phyloP scores from a whole-genome alignment of 805 yeast genomes.

The Teunomyces pallodes region DNA sequence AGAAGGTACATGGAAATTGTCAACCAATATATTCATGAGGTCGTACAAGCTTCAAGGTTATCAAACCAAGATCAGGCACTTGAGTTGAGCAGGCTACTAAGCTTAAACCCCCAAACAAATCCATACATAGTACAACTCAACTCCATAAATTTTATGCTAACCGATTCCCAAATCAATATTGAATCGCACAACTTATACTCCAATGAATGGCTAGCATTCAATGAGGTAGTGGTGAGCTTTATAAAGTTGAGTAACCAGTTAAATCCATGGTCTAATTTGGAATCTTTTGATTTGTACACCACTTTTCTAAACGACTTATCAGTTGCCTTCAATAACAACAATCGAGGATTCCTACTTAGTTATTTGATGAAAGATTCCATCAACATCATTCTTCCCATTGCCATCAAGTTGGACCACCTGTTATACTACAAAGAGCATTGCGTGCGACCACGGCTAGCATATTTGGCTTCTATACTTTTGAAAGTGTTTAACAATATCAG shows the following conservation, averaged over 20 bases:
- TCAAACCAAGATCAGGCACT: conserved; percentile 19
- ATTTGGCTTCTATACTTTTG: conserved; percentile 52
- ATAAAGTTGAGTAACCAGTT: conserved; percentile 47
- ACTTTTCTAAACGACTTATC: conserved; percentile 47
- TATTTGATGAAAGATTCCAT: conserved; percentile 37
- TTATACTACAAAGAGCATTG: conserved; percentile 41
- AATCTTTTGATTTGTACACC: conserved; percentile 54
- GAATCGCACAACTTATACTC: conserved; percentile 23
- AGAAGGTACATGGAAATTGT: conserved; percentile 4
- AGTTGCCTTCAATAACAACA: conserved; percentile 46
- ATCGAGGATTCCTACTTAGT: conserved; percentile 35
- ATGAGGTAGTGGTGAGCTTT: conserved; percentile 43
- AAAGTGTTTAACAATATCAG: conserved; percentile 61
- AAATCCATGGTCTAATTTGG: conserved; percentile 51
- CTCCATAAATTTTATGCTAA: not conserved
- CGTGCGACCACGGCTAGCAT: conserved; percentile 45
- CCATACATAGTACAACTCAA: conserved; percentile 26
- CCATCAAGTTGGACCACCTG: conserved; percentile 37
- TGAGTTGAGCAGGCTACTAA: conserved; percentile 19
- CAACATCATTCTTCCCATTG: conserved; percentile 42
- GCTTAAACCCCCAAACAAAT: conserved; percentile 24
- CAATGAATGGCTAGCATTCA: conserved; percentile 48
- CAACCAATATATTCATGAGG: conserved; percentile 24
- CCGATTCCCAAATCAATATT: conserved; percentile 13
- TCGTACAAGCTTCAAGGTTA: conserved; percentile 26